Conservation (phyloP, 1,284 basidiomycete species). For the Marasmius oreades region DNA sequence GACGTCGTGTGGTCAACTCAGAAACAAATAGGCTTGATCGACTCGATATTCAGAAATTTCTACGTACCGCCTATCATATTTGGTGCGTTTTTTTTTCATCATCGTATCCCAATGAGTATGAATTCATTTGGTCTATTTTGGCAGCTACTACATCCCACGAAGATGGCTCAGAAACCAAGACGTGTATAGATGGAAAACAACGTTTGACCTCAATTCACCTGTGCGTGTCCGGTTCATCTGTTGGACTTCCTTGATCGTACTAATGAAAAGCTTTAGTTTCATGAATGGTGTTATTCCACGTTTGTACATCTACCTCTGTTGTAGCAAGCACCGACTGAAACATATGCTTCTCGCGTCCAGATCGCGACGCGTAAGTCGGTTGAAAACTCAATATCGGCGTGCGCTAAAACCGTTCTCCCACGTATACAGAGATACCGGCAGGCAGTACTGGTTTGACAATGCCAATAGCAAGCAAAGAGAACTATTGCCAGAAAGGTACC, state of each 20-base stretch:
- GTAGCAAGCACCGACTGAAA: not conserved
- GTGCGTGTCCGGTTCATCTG: not conserved
- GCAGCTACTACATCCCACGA: not conserved
- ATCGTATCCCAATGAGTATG: not conserved
- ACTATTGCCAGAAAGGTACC: not conserved
- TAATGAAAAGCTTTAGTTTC: not conserved
- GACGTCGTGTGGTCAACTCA: slow-evolving; percentile 1
- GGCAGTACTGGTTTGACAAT: not conserved
- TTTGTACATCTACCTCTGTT: not conserved
- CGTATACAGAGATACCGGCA: not conserved
- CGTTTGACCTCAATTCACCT: not conserved
- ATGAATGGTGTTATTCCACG: not conserved
- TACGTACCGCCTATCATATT: slow-evolving; percentile 1
- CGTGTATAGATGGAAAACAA: slow-evolving; percentile 2
- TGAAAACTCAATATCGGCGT: not conserved
- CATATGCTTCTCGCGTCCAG: not conserved
- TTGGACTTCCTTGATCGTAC: not conserved
- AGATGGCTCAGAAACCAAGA: not conserved
- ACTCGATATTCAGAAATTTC: slow-evolving; percentile 1
- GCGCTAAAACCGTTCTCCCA: not conserved
- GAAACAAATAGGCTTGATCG: not conserved
- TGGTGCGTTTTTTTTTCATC: not conserved
- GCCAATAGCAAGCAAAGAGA: not conserved
- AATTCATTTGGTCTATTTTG: too few relatives aligned
- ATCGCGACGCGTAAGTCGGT: not conserved